A percentile compares a stretch with the other conserved stretches of the same genome.
These are phyloP conservation scores for Parasarocladium wereldwijsianum DNA, from an alignment of 2,329 filamentous ascomycete species.

Conservation along the genomic window DNA sequence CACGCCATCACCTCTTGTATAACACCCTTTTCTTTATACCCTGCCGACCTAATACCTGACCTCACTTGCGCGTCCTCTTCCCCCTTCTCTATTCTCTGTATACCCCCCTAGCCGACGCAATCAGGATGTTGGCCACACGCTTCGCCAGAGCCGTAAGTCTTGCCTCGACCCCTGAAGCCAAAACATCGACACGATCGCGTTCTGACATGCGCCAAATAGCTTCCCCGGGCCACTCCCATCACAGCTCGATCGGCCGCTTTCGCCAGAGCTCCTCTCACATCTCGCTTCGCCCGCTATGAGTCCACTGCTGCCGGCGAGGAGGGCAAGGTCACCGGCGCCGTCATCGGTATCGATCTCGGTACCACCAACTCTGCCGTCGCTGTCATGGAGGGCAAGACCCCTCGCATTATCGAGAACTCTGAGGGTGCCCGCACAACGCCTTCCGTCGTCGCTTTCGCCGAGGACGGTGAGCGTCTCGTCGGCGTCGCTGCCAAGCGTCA, in stretches of 20 bases:
- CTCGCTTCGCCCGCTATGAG: conserved; percentile 66
- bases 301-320: conserved; percentile 35
- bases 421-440: conserved; percentile 52
- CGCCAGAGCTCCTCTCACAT: conserved; percentile 54
- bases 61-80: conserved; percentile 19
- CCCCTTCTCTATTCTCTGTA: conserved; percentile 18
- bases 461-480: conserved; percentile 90
- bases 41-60: conserved; percentile 14
- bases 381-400: conserved; percentile 91
- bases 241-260: conserved; percentile 52
- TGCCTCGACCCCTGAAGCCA: conserved; percentile 1
- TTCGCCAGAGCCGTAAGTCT: conserved; percentile 60
- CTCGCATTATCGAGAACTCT: conserved; percentile 94
- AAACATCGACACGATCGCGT: background rate
- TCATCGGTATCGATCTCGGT: conserved; percentile 97
- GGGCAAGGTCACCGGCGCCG: conserved; percentile 83
- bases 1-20: conserved; percentile 10
- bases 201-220: conserved; percentile 26
- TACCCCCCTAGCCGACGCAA: conserved; percentile 19
- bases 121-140: conserved; percentile 58
- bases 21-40: conserved; percentile 12
- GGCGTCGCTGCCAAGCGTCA: conserved; percentile 97
- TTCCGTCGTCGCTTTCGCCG: conserved; percentile 88
- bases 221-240: conserved; percentile 61
- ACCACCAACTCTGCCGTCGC: conserved; percentile 97